These are phyloP conservation scores for Tuber umbilicatum DNA, from an alignment of 495 filamentous ascomycete genomes.

Conservation along the genomic window DNA sequence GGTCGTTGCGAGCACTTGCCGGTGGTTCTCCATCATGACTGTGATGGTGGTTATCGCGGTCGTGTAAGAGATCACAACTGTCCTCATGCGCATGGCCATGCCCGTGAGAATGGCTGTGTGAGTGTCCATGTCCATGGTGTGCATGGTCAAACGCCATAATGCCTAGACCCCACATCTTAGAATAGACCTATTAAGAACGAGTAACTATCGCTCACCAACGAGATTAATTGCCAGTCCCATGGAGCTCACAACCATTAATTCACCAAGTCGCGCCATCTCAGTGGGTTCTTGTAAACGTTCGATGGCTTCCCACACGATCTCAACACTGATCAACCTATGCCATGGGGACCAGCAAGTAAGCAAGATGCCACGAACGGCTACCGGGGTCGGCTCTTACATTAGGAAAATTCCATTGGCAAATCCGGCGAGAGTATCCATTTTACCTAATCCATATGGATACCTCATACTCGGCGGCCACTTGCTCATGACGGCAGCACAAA, in stretches of 20 bases:
- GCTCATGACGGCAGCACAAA: conserved; percentile 92
- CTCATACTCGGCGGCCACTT: conserved; percentile 86
- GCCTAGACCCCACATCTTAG: neutral
- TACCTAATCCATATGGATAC: conserved; percentile 94
- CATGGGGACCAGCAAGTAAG: conserved; percentile 6
- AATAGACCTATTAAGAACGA: conserved; percentile 44
- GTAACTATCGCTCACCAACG: conserved; percentile 84
- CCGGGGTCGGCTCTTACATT: conserved; percentile 53
- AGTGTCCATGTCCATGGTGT: conserved; percentile 38
- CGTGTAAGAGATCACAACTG: conserved; percentile 16
- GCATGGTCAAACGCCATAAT: conserved; percentile 36
- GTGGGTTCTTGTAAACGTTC: conserved; percentile 75
- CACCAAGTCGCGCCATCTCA: conserved; percentile 73
- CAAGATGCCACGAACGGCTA: neutral
- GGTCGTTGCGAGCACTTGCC: conserved; percentile 30
- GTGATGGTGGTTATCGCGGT: conserved; percentile 40
- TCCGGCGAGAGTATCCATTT: conserved; percentile 91
- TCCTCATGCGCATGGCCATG: conserved; percentile 38
- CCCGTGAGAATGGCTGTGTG: conserved; percentile 20
- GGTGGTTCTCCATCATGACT: conserved; percentile 36
- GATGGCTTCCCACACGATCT: conserved; percentile 92
- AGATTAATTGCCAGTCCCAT: conserved; percentile 84
- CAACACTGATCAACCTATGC: conserved; percentile 78
- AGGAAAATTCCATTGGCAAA: conserved; percentile 97
- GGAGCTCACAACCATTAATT: conserved; percentile 79